Evolutionary conservation across 768 basidiomycete genomes (phyloP).

Genomic region (Rubroboletus satanas): DNA sequence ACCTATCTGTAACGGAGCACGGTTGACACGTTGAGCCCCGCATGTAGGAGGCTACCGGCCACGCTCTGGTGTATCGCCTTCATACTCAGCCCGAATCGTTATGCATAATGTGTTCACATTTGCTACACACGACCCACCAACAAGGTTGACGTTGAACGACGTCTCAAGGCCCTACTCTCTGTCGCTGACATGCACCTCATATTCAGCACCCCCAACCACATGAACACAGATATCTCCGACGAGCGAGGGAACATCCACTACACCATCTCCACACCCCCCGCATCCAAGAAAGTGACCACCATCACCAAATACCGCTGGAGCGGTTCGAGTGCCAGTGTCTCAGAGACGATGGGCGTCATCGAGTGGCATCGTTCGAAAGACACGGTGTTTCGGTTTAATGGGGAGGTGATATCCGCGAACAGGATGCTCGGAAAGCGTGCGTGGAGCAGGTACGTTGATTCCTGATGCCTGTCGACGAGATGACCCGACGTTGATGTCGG

Average conservation of each 20-base stretch:
- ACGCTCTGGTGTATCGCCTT: neutral
- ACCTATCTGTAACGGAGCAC: too few species aligned
- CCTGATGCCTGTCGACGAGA: neutral
- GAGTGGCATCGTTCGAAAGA: slow-evolving; percentile 21
- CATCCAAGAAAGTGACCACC: slow-evolving; percentile 19
- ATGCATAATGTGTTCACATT: neutral
- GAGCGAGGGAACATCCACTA: slow-evolving; percentile 19
- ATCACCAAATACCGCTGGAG: slow-evolving; percentile 24
- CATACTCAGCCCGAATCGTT: neutral
- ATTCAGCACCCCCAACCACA: slow-evolving; percentile 17
- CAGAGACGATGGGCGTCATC: slow-evolving; percentile 24
- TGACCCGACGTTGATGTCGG: neutral
- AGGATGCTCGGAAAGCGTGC: slow-evolving; percentile 11
- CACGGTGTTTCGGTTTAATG: slow-evolving; percentile 15
- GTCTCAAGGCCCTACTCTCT: neutral
- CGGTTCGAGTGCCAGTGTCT: slow-evolving; percentile 6
- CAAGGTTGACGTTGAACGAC: neutral
- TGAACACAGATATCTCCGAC: slow-evolving; percentile 22
- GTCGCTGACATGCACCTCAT: slow-evolving; percentile 18
- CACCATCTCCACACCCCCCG: slow-evolving; percentile 15
- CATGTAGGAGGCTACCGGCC: too few species aligned
- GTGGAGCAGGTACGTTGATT: slow-evolving; percentile 18
- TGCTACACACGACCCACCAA: neutral
- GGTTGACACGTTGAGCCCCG: too few species aligned
- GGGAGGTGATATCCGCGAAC: slow-evolving; percentile 3